phyloP scores from a whole-genome alignment of 139 green algal genomes.

The Mesotaenium endlicherianum region DNA sequence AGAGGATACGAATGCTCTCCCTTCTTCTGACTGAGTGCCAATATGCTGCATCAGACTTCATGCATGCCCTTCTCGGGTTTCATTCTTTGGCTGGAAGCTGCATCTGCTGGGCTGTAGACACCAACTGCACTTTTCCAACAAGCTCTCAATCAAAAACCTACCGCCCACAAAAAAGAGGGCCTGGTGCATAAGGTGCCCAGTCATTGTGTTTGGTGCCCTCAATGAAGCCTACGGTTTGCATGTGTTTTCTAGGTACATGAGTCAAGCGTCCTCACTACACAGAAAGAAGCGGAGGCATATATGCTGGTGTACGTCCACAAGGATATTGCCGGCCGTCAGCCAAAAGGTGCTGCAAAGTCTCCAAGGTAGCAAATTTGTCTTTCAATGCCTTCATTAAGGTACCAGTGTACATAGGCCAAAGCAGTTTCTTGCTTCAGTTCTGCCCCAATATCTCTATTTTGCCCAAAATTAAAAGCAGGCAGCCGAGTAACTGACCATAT shows the following conservation, averaged over 20 bases:
- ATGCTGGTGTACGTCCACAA: constrained; percentile 3
- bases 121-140: neutral
- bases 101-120: neutral
- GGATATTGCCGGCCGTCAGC: too few relatives aligned
- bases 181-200: neutral
- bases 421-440: too few relatives aligned
- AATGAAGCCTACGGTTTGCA: neutral
- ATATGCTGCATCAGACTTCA: neutral
- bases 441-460: too few relatives aligned
- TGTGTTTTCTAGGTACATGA: constrained; percentile 10
- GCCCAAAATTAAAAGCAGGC: too few relatives aligned
- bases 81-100: neutral
- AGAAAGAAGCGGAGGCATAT: constrained; percentile 8
- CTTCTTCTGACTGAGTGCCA: neutral
- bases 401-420: too few relatives aligned
- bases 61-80: neutral
- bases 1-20: neutral
- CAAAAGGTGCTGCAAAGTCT: too few relatives aligned
- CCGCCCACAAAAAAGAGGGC: neutral
- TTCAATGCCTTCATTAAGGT: too few relatives aligned
- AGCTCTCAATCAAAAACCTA: neutral
- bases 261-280: neutral
- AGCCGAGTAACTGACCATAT: too few relatives aligned
- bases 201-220: neutral
- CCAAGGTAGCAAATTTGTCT: too few relatives aligned